Evolutionary conservation across 208 protist species (phyloP).

Genomic region (Leptomonas seymouri): DNA sequence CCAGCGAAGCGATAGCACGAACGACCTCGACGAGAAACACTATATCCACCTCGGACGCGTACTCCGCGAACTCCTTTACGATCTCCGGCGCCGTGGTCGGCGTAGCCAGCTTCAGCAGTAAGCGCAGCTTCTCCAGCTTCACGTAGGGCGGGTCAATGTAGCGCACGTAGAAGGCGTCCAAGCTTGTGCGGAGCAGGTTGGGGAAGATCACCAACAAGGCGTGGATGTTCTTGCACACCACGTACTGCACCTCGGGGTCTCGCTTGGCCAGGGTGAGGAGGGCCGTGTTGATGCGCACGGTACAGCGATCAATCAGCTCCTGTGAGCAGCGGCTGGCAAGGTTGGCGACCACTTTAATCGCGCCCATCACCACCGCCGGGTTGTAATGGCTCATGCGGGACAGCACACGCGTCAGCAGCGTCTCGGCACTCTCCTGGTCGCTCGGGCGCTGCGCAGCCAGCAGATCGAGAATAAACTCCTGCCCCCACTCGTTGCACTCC

Average conservation of each 20-base stretch:
- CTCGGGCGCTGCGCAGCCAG: conserved; percentile 82
- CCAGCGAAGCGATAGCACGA: conserved; percentile 95
- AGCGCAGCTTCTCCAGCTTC: conserved; percentile 99
- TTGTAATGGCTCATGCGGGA: conserved; percentile 98
- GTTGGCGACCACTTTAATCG: conserved; percentile 95
- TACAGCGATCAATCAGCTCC: conserved; percentile 63
- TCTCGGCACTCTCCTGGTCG: conserved; percentile 74
- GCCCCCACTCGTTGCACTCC: conserved; percentile 98
- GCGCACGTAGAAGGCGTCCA: conserved; percentile 99
- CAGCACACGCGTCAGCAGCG: conserved; percentile 94
- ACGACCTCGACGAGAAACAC: conserved; percentile 98
- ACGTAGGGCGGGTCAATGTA: conserved; percentile 99
- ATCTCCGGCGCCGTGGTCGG: conserved; percentile 92
- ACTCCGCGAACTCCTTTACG: conserved; percentile 98
- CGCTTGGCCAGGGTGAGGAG: conserved; percentile 85
- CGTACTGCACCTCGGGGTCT: conserved; percentile 98
- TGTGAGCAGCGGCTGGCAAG: conserved; percentile 60
- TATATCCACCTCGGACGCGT: conserved; percentile 98
- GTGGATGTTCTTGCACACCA: conserved; percentile 99
- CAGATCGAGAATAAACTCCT: conserved; percentile 98
- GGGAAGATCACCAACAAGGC: conserved; percentile 98
- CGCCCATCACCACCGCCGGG: conserved; percentile 97
- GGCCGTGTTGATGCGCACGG: conserved; percentile 95
- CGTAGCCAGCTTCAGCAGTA: conserved; percentile 98
- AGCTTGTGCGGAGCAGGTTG: conserved; percentile 87